Conservation (phyloP, 2,329 filamentous ascomycete genomes). For the Phialophora tarda region DNA sequence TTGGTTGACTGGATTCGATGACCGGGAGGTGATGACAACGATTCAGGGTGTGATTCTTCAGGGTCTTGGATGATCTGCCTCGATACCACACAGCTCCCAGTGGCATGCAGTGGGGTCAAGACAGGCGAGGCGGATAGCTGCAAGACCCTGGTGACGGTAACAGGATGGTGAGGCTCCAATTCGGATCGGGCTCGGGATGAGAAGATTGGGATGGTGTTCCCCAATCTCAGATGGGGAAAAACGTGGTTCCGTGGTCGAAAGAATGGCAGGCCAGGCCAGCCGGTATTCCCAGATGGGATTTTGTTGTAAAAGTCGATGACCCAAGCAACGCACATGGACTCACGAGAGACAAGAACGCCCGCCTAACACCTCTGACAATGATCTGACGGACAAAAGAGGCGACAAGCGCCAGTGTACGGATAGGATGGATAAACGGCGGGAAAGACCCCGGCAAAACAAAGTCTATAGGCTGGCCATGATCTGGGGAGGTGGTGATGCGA, state of each 20-base stretch:
- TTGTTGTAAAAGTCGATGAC: conserved; percentile 20
- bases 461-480: conserved; percentile 35
- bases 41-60: conserved; percentile 19
- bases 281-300: conserved; percentile 17
- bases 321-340: conserved; percentile 24
- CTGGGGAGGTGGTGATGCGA: conserved; percentile 28
- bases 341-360: conserved; percentile 21
- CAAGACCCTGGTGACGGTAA: conserved; percentile 26
- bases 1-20: conserved; percentile 19
- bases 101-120: conserved; percentile 24
- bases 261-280: conserved; percentile 21
- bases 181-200: conserved; percentile 8
- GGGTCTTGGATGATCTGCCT: conserved; percentile 29
- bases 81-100: conserved; percentile 14
- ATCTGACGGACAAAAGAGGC: conserved; percentile 34
- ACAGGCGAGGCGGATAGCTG: conserved; percentile 4
- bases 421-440: conserved; percentile 27
- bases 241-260: conserved; percentile 18
- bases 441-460: conserved; percentile 26
- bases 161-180: conserved; percentile 20
- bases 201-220: conserved; percentile 3
- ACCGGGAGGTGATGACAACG: conserved; percentile 23
- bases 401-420: conserved; percentile 40
- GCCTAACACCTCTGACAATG: conserved; percentile 15
- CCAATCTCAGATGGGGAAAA: conserved; percentile 22